Base-by-base conservation (phyloP, 1,284 basidiomycete genomes). In the Ceratobasidium sp. region DNA sequence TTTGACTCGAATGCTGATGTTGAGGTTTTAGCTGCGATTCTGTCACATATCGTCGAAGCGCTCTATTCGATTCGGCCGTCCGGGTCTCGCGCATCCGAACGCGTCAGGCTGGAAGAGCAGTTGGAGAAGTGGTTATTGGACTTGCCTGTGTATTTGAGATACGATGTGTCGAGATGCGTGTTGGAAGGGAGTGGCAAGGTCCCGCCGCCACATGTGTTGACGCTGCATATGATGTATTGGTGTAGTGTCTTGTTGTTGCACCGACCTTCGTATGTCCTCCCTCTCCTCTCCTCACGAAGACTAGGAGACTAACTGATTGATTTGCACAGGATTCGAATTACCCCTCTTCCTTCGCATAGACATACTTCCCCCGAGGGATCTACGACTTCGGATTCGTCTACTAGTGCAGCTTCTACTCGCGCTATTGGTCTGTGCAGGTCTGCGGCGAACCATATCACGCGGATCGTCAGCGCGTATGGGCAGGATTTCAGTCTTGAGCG, bases 221-320 rank as follows among this genome's bases (percentile, higher is more conserved):
- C 90, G 36, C 83, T 96, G 53, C 94, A 96, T 80, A 91, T 94
- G 89, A 90, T 93, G 79, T 95, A 95, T 80, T 96, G 94, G 92
- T 93, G 91, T 79, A 89, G 92, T 1, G 89, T 93, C 22, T 83
- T 96, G 41, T 82, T 96, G 36, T 83, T 96, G 41, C 92, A 95
- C 81, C 88, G 94, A 19, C 93, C 94, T 3, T 95, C 93, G 92
- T 93, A 80, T 84, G 92, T 85, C 33, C 9, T 31, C 36, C 27
- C 29, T 41, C 14, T 80, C 72, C 33, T 54, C 27, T 53, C 11
- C 29, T 53, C 41, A 41, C 22, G n/a, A n/a, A n/a, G n/a, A n/a
- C n/a, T n/a, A n/a, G 47, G n/a, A 72, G 29, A 15, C 56, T 59
- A 22, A 66, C 67, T 41, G 36, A 41, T 41, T 11, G 36, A 5